Evolutionary conservation across 805 yeast genomes (phyloP).

Genomic region (Cyberlindnera xylosilytica): DNA sequence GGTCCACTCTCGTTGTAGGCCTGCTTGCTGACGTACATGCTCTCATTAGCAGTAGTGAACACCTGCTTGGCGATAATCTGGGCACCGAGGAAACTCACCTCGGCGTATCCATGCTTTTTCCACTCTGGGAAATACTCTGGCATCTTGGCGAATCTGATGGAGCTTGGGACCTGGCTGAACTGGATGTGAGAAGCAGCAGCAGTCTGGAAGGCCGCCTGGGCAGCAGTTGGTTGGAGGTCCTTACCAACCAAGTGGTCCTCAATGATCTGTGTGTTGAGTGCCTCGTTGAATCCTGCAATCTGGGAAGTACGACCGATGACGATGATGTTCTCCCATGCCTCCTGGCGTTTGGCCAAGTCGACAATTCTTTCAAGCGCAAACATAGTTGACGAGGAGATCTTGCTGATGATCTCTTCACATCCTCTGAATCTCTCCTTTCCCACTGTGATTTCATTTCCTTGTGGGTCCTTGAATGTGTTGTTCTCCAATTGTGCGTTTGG

Average conservation of each 20-base stretch:
- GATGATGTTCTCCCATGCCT: slow-evolving; percentile 79
- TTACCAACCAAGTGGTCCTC: slow-evolving; percentile 49
- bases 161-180: slow-evolving; percentile 74
- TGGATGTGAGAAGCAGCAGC: slow-evolving; percentile 15
- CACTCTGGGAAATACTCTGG: slow-evolving; percentile 96
- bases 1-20: slow-evolving; percentile 82
- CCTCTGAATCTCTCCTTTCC: slow-evolving; percentile 93
- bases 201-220: slow-evolving; percentile 29
- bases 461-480: slow-evolving; percentile 65
- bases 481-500: slow-evolving; percentile 68
- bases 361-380: slow-evolving; percentile 52
- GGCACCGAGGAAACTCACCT: slow-evolving; percentile 78
- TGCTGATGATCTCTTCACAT: slow-evolving; percentile 52
- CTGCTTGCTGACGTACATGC: slow-evolving; percentile 60
- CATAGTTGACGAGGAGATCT: slow-evolving; percentile 53
- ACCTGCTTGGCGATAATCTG: slow-evolving; percentile 85
- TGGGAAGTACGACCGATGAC: slow-evolving; percentile 75
- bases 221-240: slow-evolving; percentile 27
- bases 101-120: slow-evolving; percentile 79
- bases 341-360: slow-evolving; percentile 71
- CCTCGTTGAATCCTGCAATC: slow-evolving; percentile 75
- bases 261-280: slow-evolving; percentile 55
- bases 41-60: slow-evolving; percentile 60
- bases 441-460: slow-evolving; percentile 56
- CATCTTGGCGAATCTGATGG: slow-evolving; percentile 61